Evolutionary conservation across 495 filamentous ascomycete species (phyloP), one percentile per base, ranked within the genome.

Genomic region (Rusavskia elegans): DNA sequence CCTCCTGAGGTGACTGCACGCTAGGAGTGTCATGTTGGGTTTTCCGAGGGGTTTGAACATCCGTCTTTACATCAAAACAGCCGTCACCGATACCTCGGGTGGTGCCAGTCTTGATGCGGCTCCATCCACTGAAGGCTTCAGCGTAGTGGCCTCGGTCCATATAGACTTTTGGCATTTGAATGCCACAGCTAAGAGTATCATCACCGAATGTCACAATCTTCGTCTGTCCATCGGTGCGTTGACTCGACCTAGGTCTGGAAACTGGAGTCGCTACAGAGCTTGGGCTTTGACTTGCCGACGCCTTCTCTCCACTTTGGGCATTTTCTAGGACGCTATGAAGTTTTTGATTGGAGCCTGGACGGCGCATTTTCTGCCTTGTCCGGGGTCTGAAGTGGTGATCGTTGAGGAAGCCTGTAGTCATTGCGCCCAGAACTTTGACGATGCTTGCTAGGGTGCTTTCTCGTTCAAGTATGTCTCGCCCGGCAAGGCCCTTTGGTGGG

Each of bases 381-480:
- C 64, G 68, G 19, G 84, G 80, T 9, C 72, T 71, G 63, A 85
- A 75, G 53, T 80, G 71, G 53, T 87, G 71, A 49, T 82, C 78
- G 55, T 73, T 79, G 19, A 92, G 58, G 54, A 89, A 89, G 55
- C 82, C 76, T 50, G 72, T 70, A 16, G 80, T 67, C 63, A 86
- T 78, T 2, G 75, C 76, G 23, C 71, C 68, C 32, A 92, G 61
- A 9, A 90, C 70, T 52, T 82, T 75, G 0, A 77, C 55, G 5
- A 84, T 77, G 1, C 66, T 65, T 52, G 75, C 69, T 13, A 81
- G 41, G 16, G 68, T 66, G 29, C 62, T 60, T 23, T 77, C 68
- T 38, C 66, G 67, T 39, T 72, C 67, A 5, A 71, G 62, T 27
- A 30, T 56, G 14, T 56, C 41, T 19, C 7, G 23, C n/a, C 9